phyloP scores from a whole-genome alignment of 805 yeast genomes.

The Sungouiozyma ichnusensis region DNA sequence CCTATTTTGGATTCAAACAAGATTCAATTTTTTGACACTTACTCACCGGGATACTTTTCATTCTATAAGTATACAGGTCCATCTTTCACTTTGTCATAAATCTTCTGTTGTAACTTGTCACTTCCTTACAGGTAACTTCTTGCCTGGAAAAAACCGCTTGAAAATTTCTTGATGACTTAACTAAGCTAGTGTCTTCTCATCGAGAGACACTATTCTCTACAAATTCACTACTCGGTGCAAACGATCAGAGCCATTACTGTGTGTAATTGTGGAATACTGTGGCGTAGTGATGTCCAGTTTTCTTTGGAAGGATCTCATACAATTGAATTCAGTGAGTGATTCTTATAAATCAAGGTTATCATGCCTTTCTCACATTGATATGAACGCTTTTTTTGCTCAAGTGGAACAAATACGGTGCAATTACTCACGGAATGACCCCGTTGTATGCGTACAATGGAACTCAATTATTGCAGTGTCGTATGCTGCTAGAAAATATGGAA shows the following conservation, averaged over 20 bases:
- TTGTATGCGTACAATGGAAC: constrained; percentile 92
- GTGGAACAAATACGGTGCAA: constrained; percentile 74
- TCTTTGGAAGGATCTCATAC: constrained; percentile 39
- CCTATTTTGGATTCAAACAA: constrained; percentile 82
- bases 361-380: constrained; percentile 75
- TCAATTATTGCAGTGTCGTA: constrained; percentile 82
- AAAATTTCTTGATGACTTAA: neutral
- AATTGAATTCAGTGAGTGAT: constrained; percentile 35
- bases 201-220: too few species aligned
- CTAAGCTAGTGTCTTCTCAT: too few species aligned
- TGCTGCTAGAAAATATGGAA: constrained; percentile 79
- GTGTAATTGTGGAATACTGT: neutral
- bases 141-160: neutral
- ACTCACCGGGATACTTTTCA: constrained; percentile 55
- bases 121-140: too few species aligned
- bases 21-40: constrained; percentile 48
- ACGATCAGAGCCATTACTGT: neutral
- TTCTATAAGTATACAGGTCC: constrained; percentile 51
- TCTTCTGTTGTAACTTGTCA: neutral
- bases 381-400: constrained; percentile 94
- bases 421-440: constrained; percentile 58
- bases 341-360: constrained; percentile 61
- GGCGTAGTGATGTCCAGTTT: constrained; percentile 31
- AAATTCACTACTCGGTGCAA: too few species aligned
- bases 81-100: constrained; percentile 38